Percentiles rank a stretch among this genome's conserved stretches.
Conservation (phyloP, 441 rosid species). For the Gossypium trilobum region DNA sequence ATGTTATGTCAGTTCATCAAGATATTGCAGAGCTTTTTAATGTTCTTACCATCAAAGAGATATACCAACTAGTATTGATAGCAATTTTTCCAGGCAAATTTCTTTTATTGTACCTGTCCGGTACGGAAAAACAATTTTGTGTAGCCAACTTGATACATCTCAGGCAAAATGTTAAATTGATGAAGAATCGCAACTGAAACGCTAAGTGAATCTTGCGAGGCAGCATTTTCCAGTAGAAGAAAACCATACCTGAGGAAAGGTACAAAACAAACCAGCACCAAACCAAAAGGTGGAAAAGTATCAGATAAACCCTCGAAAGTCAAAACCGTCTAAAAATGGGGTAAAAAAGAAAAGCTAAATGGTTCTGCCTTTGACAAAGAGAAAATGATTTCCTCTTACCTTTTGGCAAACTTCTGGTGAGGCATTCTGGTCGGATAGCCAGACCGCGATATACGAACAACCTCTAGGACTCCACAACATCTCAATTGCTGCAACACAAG, state of each 20-base stretch:
- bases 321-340: conserved; percentile 2
- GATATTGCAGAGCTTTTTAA: neutral
- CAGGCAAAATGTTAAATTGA: conserved; percentile 90
- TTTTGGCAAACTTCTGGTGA: conserved; percentile 90
- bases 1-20: neutral
- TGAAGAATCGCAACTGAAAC: conserved; percentile 98
- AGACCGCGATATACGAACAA: conserved; percentile 91
- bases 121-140: conserved; percentile 90
- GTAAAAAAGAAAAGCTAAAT: neutral
- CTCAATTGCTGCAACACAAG: conserved; percentile 89
- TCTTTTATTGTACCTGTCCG: conserved; percentile 60
- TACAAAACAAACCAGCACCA: conserved; percentile 14
- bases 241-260: conserved; percentile 74
- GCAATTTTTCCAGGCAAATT: neutral
- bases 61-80: neutral
- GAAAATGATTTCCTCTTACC: conserved; percentile 31
- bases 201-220: conserved; percentile 80
- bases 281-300: neutral
- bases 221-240: conserved; percentile 68
- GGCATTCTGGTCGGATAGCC: conserved; percentile 98
- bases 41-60: neutral
- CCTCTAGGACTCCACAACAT: conserved; percentile 97
- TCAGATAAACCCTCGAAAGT: neutral
- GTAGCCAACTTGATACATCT: conserved; percentile 99
- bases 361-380: neutral